Percentiles rank a stretch among this genome's conserved stretches.
Evolutionary conservation across 768 basidiomycete genomes (phyloP).

Genomic region (Russula compacta): DNA sequence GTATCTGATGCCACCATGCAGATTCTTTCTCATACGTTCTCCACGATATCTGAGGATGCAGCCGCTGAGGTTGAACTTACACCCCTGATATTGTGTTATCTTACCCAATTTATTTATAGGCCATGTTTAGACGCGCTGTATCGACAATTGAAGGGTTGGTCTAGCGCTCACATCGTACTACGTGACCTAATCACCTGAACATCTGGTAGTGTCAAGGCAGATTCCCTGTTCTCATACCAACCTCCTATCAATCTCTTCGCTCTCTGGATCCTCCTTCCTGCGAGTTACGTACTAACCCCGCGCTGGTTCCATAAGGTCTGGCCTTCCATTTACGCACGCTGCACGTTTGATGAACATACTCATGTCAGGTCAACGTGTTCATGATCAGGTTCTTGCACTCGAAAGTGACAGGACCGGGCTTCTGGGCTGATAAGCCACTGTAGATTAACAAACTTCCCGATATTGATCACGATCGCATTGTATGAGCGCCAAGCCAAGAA

Average conservation of each 20-base stretch:
- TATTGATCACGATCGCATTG: conserved; percentile 67
- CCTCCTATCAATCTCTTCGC: conserved; percentile 89
- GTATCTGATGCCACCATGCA: conserved; percentile 24
- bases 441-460: conserved; percentile 77
- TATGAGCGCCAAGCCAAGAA: conserved; percentile 82
- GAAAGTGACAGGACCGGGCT: not conserved
- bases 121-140: conserved; percentile 92
- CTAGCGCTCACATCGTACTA: not conserved
- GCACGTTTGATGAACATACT: conserved; percentile 9
- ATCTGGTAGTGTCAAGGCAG: conserved; percentile 65
- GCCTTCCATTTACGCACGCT: not conserved
- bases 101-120: conserved; percentile 35
- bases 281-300: conserved; percentile 79
- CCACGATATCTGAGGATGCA: conserved; percentile 88
- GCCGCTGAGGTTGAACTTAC: conserved; percentile 61
- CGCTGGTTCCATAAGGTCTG: conserved; percentile 94
- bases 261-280: conserved; percentile 76
- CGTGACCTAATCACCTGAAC: not conserved
- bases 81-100: not conserved
- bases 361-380: conserved; percentile 68
- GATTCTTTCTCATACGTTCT: conserved; percentile 95
- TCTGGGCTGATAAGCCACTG: not conserved
- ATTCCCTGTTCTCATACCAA: conserved; percentile 89
- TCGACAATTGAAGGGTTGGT: conserved; percentile 85
- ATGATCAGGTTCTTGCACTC: conserved; percentile 54